Percentiles rank a stretch among this genome's conserved stretches.
Conservation (phyloP, 169 alveolate genomes). For the Plasmodium gallinaceum region DNA sequence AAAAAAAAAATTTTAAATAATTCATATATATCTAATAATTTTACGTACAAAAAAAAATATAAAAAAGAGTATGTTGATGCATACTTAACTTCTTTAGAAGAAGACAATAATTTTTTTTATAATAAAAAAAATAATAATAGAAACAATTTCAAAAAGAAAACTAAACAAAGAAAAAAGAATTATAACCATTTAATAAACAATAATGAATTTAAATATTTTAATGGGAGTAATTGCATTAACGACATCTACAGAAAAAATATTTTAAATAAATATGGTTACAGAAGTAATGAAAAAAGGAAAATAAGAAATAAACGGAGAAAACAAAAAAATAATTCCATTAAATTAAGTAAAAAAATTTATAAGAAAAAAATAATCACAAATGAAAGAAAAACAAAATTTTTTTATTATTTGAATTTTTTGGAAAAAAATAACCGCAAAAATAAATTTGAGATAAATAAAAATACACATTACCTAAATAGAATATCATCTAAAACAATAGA, state of each 20-base stretch:
- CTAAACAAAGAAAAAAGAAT: background rate
- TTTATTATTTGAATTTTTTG: background rate
- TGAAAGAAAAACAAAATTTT: background rate
- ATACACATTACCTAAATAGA: background rate
- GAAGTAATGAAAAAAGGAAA: constrained; percentile 7
- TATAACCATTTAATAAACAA: background rate
- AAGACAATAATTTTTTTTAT: background rate
- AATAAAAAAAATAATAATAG: constrained; percentile 1
- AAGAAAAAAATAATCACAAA: constrained; percentile 2
- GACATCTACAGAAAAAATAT: background rate
- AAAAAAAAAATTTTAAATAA: constrained; percentile 3
- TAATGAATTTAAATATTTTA: background rate
- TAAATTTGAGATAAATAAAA: background rate
- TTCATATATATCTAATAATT: constrained; percentile 1
- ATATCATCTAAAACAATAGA: constrained; percentile 3
- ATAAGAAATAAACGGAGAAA: background rate
- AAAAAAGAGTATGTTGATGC: constrained; percentile 7
- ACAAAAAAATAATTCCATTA: background rate
- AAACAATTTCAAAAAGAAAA: constrained; percentile 14
- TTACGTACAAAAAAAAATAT: background rate
- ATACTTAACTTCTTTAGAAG: background rate
- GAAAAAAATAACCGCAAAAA: background rate
- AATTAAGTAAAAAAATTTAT: constrained; percentile 11
- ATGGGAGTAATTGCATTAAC: background rate
- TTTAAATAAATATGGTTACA: background rate